Evolutionary conservation across 2,329 filamentous ascomycete genomes (phyloP), one percentile per base, ranked within the genome.

Genomic region (Allantophomopsis lycopodina): DNA sequence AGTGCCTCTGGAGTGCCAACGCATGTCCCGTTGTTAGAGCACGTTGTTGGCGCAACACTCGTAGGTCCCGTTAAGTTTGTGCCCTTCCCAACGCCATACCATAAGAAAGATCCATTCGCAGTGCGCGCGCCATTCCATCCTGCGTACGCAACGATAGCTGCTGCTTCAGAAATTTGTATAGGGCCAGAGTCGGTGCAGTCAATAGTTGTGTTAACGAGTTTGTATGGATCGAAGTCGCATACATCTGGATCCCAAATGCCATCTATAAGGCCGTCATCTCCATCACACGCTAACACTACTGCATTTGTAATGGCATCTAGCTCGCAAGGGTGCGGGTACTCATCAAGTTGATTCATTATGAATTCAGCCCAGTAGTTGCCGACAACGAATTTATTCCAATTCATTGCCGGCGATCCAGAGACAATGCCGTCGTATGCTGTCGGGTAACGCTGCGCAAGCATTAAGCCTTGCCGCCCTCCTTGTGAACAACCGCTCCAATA

Each of bases 391-490:
- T 39, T 32, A 35, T 33, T 34, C 44, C 41, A 50, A 39, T 62
- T 58, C 35, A 62, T 54, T 2, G 60, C 60, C 10, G 62, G 61
- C 1, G 60, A 55, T 4, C 44, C 42, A 5, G 62, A 59, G 3
- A 61, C 40, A 38, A 65, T 63, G 15, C 61, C 60, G 42, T 65
- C 55, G 40, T 57, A 64, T 3, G 51, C 47, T 2, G 49, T 38
- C 5, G 60, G 60, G 42, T 56, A 62, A 10, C 54, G 42, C 40
- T 64, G 60, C n/a, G n/a, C 58, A 10, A 53, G 30, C 50, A 56
- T 58, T 12, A 58, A 40, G 3, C 58, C 60, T 40, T 62, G 59
- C 12, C 60, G 41, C 6, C 60, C 60, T 28, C 59, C 59, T 15
- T 52, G 54, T 16, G 57, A 60, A 40, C 60, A 62, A 2, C 60